Conservation (phyloP, 768 basidiomycete species). For the Sarcodon sp. region DNA sequence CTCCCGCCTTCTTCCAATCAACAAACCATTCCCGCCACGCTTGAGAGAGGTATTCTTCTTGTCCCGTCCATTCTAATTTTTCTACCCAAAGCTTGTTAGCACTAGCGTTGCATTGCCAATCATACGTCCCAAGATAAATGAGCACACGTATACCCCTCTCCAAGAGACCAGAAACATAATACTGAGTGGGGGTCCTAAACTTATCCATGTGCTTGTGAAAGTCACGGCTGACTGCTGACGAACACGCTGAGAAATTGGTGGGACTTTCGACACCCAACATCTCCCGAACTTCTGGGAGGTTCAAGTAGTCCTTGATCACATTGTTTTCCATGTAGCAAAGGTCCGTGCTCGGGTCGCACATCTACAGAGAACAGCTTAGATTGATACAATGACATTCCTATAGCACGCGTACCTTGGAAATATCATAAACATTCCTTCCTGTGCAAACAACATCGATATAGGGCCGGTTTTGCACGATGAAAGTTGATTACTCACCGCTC, state of each 20-base stretch:
- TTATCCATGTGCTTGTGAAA: constrained; percentile 55
- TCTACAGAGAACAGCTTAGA: constrained; percentile 3
- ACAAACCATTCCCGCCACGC: constrained; percentile 51
- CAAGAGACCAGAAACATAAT: constrained; percentile 57
- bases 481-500: constrained; percentile 19
- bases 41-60: constrained; percentile 31
- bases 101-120: constrained; percentile 74
- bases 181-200: constrained; percentile 39
- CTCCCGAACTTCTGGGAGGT: constrained; percentile 27
- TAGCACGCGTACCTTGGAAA: constrained; percentile 29
- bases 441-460: neutral
- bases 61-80: constrained; percentile 59
- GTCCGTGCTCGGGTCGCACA: constrained; percentile 13
- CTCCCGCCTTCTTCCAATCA: constrained; percentile 38
- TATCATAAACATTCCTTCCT: constrained; percentile 43
- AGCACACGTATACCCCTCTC: constrained; percentile 67
- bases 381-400: neutral
- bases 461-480: neutral
- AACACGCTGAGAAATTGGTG: constrained; percentile 47
- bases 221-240: constrained; percentile 27
- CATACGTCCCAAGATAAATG: constrained; percentile 64
- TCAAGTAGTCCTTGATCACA: constrained; percentile 32
- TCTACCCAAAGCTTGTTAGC: constrained; percentile 72
- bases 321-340: constrained; percentile 26
- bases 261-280: constrained; percentile 32